Percentiles rank a stretch among this genome's conserved stretches.
These are phyloP conservation scores for Hansenula anomala DNA, from an alignment of 1,139 yeast species.

Conservation along the genomic window DNA sequence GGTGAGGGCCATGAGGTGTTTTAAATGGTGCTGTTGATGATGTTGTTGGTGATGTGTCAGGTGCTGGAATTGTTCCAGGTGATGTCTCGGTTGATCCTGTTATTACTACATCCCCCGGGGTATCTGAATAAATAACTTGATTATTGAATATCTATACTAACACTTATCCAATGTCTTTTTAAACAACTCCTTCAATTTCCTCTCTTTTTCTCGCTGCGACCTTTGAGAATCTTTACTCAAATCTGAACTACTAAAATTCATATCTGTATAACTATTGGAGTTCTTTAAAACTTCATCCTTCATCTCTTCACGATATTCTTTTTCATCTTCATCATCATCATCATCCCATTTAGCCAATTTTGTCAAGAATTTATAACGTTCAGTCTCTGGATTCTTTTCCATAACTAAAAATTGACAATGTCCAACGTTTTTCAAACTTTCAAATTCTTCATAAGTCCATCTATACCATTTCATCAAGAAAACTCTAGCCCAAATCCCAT, in stretches of 20 bases:
- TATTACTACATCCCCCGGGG: no score
- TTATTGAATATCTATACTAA: not conserved
- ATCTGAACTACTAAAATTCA: constrained; percentile 4
- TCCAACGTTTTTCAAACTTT: constrained; percentile 72
- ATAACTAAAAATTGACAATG: constrained; percentile 79
- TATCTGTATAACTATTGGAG: constrained; percentile 21
- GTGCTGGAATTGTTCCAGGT: no score
- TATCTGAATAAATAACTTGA: no score
- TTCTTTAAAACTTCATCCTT: constrained; percentile 19
- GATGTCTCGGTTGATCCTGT: no score
- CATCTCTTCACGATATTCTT: constrained; percentile 13
- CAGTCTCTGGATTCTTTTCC: constrained; percentile 48
- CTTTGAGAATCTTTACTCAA: constrained; percentile 9
- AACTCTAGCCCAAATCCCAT: constrained; percentile 91
- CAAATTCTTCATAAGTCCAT: constrained; percentile 89
- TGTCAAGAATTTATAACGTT: constrained; percentile 47
- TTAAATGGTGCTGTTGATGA: no score
- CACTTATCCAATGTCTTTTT: not conserved
- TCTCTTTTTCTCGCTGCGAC: constrained; percentile 17
- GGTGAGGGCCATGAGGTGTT: no score
- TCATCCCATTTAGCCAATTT: constrained; percentile 60
- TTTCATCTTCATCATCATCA: constrained; percentile 30
- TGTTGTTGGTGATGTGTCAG: no score
- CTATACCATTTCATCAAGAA: constrained; percentile 91
- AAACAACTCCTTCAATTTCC: constrained; percentile 16